Percentiles rank a stretch among this genome's conserved stretches.
Evolutionary conservation across 2,329 filamentous ascomycete species (phyloP).

Genomic region (Proliferodiscus dingleyae): DNA sequence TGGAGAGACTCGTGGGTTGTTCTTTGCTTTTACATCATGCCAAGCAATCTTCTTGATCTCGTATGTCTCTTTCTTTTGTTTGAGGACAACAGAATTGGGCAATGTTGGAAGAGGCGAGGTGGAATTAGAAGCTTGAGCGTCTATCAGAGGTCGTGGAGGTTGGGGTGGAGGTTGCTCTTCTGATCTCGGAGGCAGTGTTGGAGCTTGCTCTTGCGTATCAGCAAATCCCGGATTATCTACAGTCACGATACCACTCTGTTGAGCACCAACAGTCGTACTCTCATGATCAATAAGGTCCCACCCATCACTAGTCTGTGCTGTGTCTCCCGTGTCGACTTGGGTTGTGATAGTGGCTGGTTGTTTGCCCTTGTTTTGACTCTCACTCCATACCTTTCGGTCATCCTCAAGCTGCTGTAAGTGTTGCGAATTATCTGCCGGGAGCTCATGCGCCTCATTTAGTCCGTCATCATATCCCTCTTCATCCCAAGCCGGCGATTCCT

Average conservation of each 20-base stretch:
- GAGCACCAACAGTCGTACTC: slow-evolving; percentile 8
- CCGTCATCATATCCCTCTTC: slow-evolving; percentile 22
- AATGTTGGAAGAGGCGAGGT: slow-evolving; percentile 12
- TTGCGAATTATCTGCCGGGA: slow-evolving; percentile 15
- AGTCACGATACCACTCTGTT: slow-evolving; percentile 23
- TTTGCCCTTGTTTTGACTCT: slow-evolving; percentile 15
- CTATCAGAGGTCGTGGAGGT: slow-evolving; percentile 21
- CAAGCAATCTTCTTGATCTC: slow-evolving; percentile 89
- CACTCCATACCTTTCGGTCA: slow-evolving; percentile 28
- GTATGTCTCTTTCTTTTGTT: slow-evolving; percentile 64
- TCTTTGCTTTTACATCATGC: slow-evolving; percentile 58
- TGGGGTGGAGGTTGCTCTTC: slow-evolving; percentile 23
- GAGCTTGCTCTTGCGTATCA: slow-evolving; percentile 16
- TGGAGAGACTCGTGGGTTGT: slow-evolving; percentile 71
- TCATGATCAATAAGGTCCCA: slow-evolving; percentile 29
- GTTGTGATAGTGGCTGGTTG: not conserved
- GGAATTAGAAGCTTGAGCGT: slow-evolving; percentile 11
- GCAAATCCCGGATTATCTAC: slow-evolving; percentile 14
- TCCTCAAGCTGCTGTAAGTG: slow-evolving; percentile 22
- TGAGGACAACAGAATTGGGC: slow-evolving; percentile 8
- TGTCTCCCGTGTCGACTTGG: slow-evolving; percentile 12
- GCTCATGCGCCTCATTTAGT: slow-evolving; percentile 15
- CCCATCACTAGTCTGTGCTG: slow-evolving; percentile 17
- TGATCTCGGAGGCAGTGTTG: slow-evolving; percentile 27
- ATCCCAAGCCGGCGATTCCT: slow-evolving; percentile 31